These are phyloP conservation scores for Nakazawaea wyomingensis DNA, from an alignment of 805 yeast genomes.

Conservation along the genomic window DNA sequence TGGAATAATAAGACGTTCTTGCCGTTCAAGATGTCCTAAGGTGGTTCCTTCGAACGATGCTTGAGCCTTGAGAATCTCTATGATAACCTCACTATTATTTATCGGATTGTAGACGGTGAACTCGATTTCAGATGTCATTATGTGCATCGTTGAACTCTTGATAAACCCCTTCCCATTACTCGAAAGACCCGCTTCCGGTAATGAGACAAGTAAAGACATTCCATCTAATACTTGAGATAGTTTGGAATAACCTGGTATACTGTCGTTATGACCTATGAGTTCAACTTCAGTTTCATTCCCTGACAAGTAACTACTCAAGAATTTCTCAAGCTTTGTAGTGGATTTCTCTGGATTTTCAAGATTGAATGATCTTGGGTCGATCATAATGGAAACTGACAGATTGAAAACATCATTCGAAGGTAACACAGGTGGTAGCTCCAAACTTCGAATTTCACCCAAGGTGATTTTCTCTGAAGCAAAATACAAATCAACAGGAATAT, in stretches of 20 bases:
- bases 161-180: constrained; percentile 33
- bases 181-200: constrained; percentile 19
- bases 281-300: constrained; percentile 29
- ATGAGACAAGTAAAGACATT: constrained; percentile 22
- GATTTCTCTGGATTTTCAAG: constrained; percentile 16
- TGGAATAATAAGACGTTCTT: constrained; percentile 37
- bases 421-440: constrained; percentile 18
- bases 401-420: constrained; percentile 15
- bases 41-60: constrained; percentile 43
- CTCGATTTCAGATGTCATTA: constrained; percentile 50
- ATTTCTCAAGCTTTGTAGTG: constrained; percentile 23
- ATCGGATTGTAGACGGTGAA: constrained; percentile 52
- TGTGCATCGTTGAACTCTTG: constrained; percentile 45
- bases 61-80: constrained; percentile 38
- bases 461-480: constrained; percentile 28
- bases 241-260: constrained; percentile 19
- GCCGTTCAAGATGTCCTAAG: constrained; percentile 39
- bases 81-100: constrained; percentile 36
- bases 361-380: constrained; percentile 15
- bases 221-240: constrained; percentile 22
- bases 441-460: constrained; percentile 26
- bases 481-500: constrained; percentile 22
- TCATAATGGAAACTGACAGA: constrained; percentile 10
- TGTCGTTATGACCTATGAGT: constrained; percentile 24
- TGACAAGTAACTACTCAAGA: constrained; percentile 35